Base-by-base conservation (phyloP, 306 rosid species). In the Castanea sativa region DNA sequence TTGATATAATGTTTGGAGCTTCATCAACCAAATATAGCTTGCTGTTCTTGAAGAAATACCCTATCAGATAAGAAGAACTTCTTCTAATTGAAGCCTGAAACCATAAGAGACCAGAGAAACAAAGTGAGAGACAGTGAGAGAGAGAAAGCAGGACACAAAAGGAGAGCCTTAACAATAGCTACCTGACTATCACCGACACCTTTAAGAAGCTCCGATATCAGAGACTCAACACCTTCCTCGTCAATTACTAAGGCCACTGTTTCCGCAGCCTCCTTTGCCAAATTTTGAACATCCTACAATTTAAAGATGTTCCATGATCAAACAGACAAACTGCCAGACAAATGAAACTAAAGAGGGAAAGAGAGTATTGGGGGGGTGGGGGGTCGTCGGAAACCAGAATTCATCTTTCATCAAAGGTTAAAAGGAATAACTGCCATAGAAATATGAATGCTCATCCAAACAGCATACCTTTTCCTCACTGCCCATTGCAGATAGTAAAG, bases 21-120 rank as follows among this genome's bases (percentile, higher is more conserved):
- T 95, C 99, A 80, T 91, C 99, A 80, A 75, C 98, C 93, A 95
- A 85, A 86, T 93, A 91, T 81, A 93, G 85, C 85, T 93, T 93
- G 89, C 98, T 90, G 76, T 88, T 93, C 86, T 90, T 91, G 88
- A 95, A 95, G 84, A 95, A 91, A 87, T 90, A 95, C 74, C 99
- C 98, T 51, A 93, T 85, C 80, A 95, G 88, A 85, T 89, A 95
- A 8, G 96, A 82, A 79, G 94, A 82, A 74, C 94, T 91, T 85
- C 94, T 82, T 84, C 99, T 89, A 73, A 93, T 81, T 13, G 89
- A 77, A 56, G 97, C 97, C 98, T 95, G 97, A 76, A 79, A 82
- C 59, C 65, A 86, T 73, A 75, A 52, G 75, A 80, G 63, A 59
- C 41, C 49, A 80, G 23, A 64, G 71, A 33, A 88, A 61, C 5